These are phyloP conservation scores for Mycena amicta DNA, from an alignment of 768 basidiomycete species.

Conservation along the genomic window DNA sequence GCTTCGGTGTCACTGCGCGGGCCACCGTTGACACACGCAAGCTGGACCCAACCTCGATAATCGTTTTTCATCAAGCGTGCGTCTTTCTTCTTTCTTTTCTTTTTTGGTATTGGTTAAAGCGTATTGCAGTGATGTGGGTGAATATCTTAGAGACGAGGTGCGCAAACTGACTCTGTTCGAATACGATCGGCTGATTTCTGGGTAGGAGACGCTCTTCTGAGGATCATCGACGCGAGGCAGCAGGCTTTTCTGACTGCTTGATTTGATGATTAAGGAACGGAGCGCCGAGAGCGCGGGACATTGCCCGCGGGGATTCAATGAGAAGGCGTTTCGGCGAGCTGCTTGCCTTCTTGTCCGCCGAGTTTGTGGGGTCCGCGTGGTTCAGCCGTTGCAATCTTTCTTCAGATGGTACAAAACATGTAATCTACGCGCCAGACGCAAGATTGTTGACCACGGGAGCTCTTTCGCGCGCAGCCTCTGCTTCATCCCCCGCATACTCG, in stretches of 20 bases:
- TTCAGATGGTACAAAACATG: background rate
- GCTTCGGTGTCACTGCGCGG: slow-evolving; percentile 95
- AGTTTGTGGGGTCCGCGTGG: too few species aligned
- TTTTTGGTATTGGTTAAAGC: too few species aligned
- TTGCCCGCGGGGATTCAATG: background rate
- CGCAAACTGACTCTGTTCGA: slow-evolving; percentile 20
- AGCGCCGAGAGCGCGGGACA: slow-evolving; percentile 25
- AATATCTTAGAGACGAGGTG: slow-evolving; percentile 97
- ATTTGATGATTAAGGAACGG: too few species aligned
- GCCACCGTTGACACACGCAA: slow-evolving; percentile 96
- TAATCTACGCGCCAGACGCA: slow-evolving; percentile 12
- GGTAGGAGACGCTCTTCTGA: slow-evolving; percentile 80
- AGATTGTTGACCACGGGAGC: slow-evolving; percentile 16
- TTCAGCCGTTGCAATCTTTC: background rate
- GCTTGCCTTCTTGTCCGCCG: background rate
- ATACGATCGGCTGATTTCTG: slow-evolving; percentile 18
- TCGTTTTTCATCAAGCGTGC: slow-evolving; percentile 98
- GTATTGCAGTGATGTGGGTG: slow-evolving; percentile 92
- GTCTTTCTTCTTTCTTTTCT: slow-evolving; percentile 29
- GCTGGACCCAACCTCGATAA: slow-evolving; percentile 94
- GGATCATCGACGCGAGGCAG: slow-evolving; percentile 5
- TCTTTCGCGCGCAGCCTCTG: slow-evolving; percentile 8
- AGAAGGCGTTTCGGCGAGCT: background rate
- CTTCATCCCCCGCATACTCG: slow-evolving; percentile 18
- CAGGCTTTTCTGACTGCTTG: too few species aligned